Percentiles rank a stretch among this genome's conserved stretches.
Evolutionary conservation across 495 filamentous ascomycete genomes (phyloP).

Genomic region (Penicillium verhagenii): DNA sequence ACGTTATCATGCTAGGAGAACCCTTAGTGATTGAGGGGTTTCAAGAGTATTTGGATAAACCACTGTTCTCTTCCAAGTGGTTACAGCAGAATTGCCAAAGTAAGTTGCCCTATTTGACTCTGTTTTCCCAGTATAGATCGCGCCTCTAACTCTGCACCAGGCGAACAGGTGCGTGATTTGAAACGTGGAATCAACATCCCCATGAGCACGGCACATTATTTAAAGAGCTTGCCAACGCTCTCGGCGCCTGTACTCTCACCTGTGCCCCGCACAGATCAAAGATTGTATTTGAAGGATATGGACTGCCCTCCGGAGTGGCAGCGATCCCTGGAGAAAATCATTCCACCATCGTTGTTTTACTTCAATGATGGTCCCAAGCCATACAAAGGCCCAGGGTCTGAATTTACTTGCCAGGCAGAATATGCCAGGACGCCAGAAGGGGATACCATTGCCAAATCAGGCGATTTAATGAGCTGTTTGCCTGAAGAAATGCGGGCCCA

Average conservation of each 20-base stretch:
- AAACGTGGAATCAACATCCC: conserved; percentile 63
- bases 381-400: conserved; percentile 37
- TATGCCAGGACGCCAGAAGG: conserved; percentile 6
- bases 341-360: conserved; percentile 81
- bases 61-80: conserved; percentile 79
- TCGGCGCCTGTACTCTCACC: conserved; percentile 61
- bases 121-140: background rate
- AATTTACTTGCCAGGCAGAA: background rate
- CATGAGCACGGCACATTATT: conserved; percentile 83
- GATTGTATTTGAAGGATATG: conserved; percentile 93
- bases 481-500: conserved; percentile 81
- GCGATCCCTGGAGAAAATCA: conserved; percentile 68
- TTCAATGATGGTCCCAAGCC: conserved; percentile 73
- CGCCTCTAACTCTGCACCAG: conserved; percentile 32
- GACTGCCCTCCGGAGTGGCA: conserved; percentile 87
- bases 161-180: conserved; percentile 73
- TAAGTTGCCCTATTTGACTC: background rate
- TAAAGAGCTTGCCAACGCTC: conserved; percentile 75
- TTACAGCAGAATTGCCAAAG: conserved; percentile 66
- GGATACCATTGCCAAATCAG: conserved; percentile 56
- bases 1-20: conserved; percentile 79
- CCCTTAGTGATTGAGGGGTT: conserved; percentile 83
- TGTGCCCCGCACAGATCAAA: conserved; percentile 72
- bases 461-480: conserved; percentile 94
- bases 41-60: conserved; percentile 55